Evolutionary conservation across 2,329 filamentous ascomycete genomes (phyloP), one percentile per base, ranked within the genome.

Genomic region (Colletotrichum sp.): DNA sequence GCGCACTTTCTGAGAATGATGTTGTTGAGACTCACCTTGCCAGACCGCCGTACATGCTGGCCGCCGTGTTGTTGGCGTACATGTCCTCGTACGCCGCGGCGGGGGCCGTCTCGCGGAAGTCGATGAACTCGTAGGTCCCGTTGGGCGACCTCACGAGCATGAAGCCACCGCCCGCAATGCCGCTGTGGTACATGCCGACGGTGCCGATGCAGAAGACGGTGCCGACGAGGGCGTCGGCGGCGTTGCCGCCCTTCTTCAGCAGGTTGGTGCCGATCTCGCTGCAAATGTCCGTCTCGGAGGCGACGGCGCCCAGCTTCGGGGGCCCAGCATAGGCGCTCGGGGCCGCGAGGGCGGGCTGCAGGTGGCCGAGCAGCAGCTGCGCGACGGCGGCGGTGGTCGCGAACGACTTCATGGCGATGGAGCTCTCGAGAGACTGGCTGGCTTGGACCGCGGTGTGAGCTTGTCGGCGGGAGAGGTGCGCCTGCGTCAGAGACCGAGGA

Each of bases 21-120:
- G 0, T 7, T n/a, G 18, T 12, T n/a, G 38, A 0, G 84, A 91
- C 91, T 78, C 93, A 95, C 81, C 88, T 90, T 38, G 95, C 94
- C 30, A 96, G 85, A 8, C 95, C 95, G 2, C 94, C 93, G 52
- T 87, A 88, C 5, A 95, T 85, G 66, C 93, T 94, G 4, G 89
- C 89, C 6, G 89, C 84, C 0, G 88, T 89, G 78, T 96, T 91
- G 76, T 93, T 91, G 69, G 91, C 91, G 84, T 93, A 98, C 96
- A 98, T 98, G 78, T 95, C 90, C 82, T 96, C 88, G 77, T 90
- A 94, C 0, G 95, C 93, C 2, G 94, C 94, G 0, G 93, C 94
- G 1, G 96, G 95, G 0, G 96, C 96, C 0, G 91, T 95, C 83
- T 98, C 96, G 18, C 96, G 89, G 82, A 97, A 98, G 82, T 98